phyloP scores from a whole-genome alignment of 2,329 filamentous ascomycete genomes.

The Aspergillus neotritici region DNA sequence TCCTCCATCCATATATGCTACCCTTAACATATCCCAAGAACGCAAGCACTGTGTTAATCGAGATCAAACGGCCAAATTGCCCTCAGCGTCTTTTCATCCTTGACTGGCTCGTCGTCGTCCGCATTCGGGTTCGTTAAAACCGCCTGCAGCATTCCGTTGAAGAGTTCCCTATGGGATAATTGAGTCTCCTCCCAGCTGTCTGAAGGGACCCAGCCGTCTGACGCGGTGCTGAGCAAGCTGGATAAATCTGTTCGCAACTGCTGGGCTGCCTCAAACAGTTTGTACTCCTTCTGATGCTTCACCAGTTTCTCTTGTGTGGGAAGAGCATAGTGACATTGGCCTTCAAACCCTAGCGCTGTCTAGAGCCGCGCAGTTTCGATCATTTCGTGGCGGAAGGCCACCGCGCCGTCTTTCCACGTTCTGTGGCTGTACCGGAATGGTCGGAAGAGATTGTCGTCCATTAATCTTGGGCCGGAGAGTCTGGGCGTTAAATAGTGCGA shows the following conservation, averaged over 20 bases:
- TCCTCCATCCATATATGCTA: too few species aligned
- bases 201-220: constrained; percentile 34
- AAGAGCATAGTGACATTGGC: constrained; percentile 26
- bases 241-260: constrained; percentile 25
- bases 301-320: constrained; percentile 22
- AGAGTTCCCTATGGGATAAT: constrained; percentile 25
- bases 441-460: constrained; percentile 33
- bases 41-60: too few species aligned
- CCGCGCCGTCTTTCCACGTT: constrained; percentile 39
- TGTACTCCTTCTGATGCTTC: constrained; percentile 27
- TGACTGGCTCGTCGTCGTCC: constrained; percentile 32
- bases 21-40: too few species aligned
- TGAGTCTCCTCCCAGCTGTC: constrained; percentile 31
- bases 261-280: constrained; percentile 29
- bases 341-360: constrained; percentile 35
- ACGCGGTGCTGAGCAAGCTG: constrained; percentile 26
- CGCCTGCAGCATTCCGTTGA: constrained; percentile 27
- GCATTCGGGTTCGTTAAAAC: constrained; percentile 23
- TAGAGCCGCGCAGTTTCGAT: constrained; percentile 35
- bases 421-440: constrained; percentile 38
- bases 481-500: constrained; percentile 27
- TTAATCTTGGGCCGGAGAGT: constrained; percentile 26
- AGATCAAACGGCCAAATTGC: constrained; percentile 36
- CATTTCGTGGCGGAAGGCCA: constrained; percentile 37
- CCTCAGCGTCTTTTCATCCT: constrained; percentile 26